Evolutionary conservation across 2,329 filamentous ascomycete genomes (phyloP).

Genomic region (Dothideomycetes sp.): DNA sequence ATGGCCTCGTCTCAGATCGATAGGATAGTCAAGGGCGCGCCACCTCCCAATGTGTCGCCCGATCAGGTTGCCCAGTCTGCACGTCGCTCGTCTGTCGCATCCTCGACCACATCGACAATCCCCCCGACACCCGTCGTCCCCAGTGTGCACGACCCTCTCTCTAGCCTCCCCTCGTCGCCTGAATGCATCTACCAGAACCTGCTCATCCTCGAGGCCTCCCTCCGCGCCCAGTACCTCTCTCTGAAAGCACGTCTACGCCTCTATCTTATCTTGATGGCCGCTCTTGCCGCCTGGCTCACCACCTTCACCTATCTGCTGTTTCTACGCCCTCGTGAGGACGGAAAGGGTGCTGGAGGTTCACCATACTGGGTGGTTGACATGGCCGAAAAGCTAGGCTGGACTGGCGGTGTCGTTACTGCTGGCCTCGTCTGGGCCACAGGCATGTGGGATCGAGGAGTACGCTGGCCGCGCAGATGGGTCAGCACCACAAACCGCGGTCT

Average conservation of each 20-base stretch:
- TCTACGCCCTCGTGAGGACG: conserved; percentile 91
- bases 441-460: conserved; percentile 89
- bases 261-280: conserved; percentile 80
- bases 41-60: conserved; percentile 47
- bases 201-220: conserved; percentile 85
- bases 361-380: conserved; percentile 96
- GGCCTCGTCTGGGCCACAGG: conserved; percentile 88
- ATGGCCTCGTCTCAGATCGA: conserved; percentile 45
- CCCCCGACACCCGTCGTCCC: conserved; percentile 22
- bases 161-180: conserved; percentile 75
- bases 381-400: conserved; percentile 79
- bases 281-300: conserved; percentile 69
- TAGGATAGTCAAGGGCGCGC: conserved; percentile 84
- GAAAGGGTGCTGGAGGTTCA: conserved; percentile 77
- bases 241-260: conserved; percentile 79
- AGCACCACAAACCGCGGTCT: conserved; percentile 80
- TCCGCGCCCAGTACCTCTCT: conserved; percentile 86
- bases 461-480: conserved; percentile 90
- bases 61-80: conserved; percentile 27
- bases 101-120: conserved; percentile 21
- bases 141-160: conserved; percentile 56
- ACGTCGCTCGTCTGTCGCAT: conserved; percentile 30
- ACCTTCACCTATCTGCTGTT: conserved; percentile 87
- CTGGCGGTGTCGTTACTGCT: conserved; percentile 79
- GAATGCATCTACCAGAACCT: conserved; percentile 98